These are phyloP conservation scores for Eucalyptus caleyi DNA, from an alignment of 345 rosid species.

Conservation along the genomic window DNA sequence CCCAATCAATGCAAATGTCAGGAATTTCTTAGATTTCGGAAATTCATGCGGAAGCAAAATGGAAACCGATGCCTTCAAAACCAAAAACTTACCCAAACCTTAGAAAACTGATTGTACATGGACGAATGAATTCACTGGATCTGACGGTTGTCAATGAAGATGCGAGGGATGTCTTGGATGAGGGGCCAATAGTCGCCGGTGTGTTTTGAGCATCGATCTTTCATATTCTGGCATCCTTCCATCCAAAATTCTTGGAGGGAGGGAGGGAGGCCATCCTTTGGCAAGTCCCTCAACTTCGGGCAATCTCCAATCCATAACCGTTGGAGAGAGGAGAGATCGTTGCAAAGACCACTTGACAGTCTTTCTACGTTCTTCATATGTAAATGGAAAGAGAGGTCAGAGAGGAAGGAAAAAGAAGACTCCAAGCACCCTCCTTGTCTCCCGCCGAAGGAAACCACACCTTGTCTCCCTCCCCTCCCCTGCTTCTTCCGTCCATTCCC, in stretches of 20 bases:
- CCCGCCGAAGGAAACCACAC: neutral
- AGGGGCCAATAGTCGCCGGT: no score
- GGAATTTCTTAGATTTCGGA: no score
- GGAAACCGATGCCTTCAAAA: no score
- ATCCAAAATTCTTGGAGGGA: rapidly evolving
- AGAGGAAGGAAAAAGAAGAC: neutral
- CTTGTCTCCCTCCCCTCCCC: neutral
- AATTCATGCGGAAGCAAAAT: no score
- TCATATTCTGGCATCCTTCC: rapidly evolving
- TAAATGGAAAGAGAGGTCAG: rapidly evolving
- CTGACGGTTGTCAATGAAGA: rapidly evolving
- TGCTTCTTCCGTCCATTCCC: rapidly evolving
- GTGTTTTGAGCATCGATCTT: no score
- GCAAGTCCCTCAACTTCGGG: neutral
- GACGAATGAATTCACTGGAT: no score
- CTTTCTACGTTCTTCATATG: neutral
- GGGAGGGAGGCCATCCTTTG: neutral
- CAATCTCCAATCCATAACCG: rapidly evolving
- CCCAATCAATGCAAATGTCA: no score
- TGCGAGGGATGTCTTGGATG: no score
- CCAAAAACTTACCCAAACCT: no score
- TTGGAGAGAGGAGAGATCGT: neutral
- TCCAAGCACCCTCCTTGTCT: neutral
- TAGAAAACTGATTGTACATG: no score
- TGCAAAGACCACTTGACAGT: rapidly evolving